These are phyloP conservation scores for Pleurotus tuoliensis DNA, from an alignment of 768 basidiomycete species.

Conservation along the genomic window DNA sequence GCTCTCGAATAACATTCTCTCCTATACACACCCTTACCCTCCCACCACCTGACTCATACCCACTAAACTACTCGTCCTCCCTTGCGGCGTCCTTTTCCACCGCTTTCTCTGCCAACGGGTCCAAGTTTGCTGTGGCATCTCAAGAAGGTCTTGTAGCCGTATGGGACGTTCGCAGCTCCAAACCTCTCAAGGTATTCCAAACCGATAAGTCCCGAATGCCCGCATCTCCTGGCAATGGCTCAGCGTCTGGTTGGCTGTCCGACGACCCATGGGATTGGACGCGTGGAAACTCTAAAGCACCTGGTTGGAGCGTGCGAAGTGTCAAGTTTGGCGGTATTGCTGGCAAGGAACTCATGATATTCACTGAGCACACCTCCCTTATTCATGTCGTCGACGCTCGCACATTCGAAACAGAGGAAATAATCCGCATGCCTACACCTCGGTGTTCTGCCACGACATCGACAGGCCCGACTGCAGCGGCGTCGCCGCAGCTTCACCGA, in stretches of 20 bases:
- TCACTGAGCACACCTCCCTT: constrained; percentile 86
- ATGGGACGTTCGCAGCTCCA: constrained; percentile 78
- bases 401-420: constrained; percentile 77
- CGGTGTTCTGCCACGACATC: not conserved
- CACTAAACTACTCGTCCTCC: constrained; percentile 33
- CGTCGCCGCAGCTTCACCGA: constrained; percentile 2
- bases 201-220: constrained; percentile 41
- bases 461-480: not conserved
- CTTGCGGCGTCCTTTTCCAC: constrained; percentile 77
- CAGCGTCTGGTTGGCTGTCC: constrained; percentile 48
- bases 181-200: constrained; percentile 65
- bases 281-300: constrained; percentile 50
- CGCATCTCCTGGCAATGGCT: constrained; percentile 30
- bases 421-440: constrained; percentile 53
- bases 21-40: constrained; percentile 67
- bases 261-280: constrained; percentile 73
- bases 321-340: constrained; percentile 71
- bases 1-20: constrained; percentile 54
- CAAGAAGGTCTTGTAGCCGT: constrained; percentile 79
- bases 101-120: constrained; percentile 71
- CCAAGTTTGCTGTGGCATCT: constrained; percentile 78
- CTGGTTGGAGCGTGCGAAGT: constrained; percentile 81
- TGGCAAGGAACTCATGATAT: constrained; percentile 77
- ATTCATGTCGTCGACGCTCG: constrained; percentile 84
- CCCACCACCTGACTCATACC: constrained; percentile 47